Evolutionary conservation across 2,329 filamentous ascomycete species (phyloP).

Genomic region (Fusarium odoratissimum): DNA sequence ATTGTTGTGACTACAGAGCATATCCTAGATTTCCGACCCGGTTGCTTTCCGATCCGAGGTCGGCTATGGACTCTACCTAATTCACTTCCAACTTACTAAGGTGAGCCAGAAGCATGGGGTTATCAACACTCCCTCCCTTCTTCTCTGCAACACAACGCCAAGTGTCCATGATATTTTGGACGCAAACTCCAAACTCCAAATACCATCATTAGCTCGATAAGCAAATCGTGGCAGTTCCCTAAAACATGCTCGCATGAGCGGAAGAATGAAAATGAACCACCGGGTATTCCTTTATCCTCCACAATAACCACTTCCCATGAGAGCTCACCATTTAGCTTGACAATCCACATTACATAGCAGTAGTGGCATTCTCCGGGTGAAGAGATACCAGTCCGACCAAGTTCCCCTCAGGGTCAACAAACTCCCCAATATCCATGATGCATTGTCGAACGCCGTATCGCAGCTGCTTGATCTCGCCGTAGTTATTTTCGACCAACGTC

Average conservation of each 20-base stretch:
- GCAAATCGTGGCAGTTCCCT: not conserved
- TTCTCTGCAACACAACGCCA: conserved; percentile 5
- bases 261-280: conserved; percentile 17
- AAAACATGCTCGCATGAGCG: conserved; percentile 17
- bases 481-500: conserved; percentile 36
- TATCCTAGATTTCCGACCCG: conserved; percentile 11
- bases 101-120: not conserved
- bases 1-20: conserved; percentile 23
- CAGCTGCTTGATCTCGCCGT: conserved; percentile 38
- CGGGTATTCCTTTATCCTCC: conserved; percentile 44
- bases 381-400: conserved; percentile 41
- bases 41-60: conserved; percentile 31
- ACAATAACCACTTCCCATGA: not conserved
- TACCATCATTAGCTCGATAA: not conserved
- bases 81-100: not conserved
- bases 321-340: not conserved
- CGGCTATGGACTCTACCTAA: conserved; percentile 10
- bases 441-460: conserved; percentile 41
- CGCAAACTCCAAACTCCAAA: conserved; percentile 19
- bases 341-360: conserved; percentile 14
- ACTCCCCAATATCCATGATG: conserved; percentile 44
- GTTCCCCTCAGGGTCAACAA: conserved; percentile 44
- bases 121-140: not conserved
- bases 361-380: conserved; percentile 37
- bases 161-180: conserved; percentile 17